Evolutionary conservation across 768 basidiomycete species (phyloP).

Genomic region (Amyloporia xantha): DNA sequence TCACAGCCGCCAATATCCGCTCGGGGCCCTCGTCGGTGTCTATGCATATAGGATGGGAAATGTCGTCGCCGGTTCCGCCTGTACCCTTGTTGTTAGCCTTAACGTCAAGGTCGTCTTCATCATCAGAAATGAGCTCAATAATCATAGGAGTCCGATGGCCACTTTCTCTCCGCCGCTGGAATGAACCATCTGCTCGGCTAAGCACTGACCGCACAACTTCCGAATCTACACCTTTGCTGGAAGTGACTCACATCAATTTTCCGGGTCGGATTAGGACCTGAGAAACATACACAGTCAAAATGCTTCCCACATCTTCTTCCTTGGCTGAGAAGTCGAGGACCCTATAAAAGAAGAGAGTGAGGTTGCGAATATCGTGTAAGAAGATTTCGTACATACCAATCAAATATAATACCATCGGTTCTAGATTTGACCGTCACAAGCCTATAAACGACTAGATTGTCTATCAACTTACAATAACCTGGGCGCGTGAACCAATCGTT

Average conservation of each 20-base stretch:
- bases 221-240: constrained; percentile 11
- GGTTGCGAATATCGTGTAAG: no score
- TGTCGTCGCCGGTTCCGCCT: not conserved
- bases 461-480: constrained; percentile 12
- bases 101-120: not conserved
- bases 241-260: no score
- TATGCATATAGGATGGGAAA: not conserved
- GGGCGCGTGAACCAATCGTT: constrained; percentile 13
- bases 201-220: constrained; percentile 8
- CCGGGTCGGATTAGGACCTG: no score
- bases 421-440: constrained; percentile 3
- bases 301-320: constrained; percentile 4
- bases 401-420: constrained; percentile 12
- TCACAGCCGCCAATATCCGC: no score
- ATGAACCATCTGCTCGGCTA: not conserved
- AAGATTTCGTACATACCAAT: constrained; percentile 12
- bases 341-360: constrained; percentile 5
- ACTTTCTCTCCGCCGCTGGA: no score
- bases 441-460: not conserved
- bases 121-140: constrained; percentile 3
- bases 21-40: not conserved
- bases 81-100: not conserved
- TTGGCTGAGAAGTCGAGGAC: constrained; percentile 8
- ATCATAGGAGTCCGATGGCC: no score
- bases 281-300: constrained; percentile 11